Conservation (phyloP, 2,329 filamentous ascomycete species). For the Aspergillus oerlinghausenensis region DNA sequence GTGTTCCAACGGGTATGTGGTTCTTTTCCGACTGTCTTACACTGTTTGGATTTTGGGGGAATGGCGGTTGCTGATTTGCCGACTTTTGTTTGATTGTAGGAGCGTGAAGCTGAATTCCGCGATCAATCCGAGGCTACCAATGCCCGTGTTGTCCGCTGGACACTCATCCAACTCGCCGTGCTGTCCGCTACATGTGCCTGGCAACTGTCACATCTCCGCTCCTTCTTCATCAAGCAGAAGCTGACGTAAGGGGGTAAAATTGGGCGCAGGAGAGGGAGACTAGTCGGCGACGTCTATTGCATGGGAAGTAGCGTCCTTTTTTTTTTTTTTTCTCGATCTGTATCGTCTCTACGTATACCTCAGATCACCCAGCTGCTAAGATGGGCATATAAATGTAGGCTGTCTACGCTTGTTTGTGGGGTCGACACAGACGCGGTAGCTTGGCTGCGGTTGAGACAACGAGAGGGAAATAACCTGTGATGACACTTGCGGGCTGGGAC, state of each 20-base stretch:
- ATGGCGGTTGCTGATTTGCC: not conserved
- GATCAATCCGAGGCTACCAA: constrained; percentile 96
- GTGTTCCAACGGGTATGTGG: constrained; percentile 80
- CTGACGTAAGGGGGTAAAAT: constrained; percentile 62
- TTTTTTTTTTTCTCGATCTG: not conserved
- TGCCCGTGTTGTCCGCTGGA: constrained; percentile 87
- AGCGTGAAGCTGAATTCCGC: constrained; percentile 95
- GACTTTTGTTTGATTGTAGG: constrained; percentile 48
- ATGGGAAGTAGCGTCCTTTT: not conserved
- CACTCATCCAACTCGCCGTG: constrained; percentile 80
- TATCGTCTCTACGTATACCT: not conserved
- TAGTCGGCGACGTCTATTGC: not conserved
- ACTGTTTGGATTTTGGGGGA: not conserved
- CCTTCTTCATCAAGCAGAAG: constrained; percentile 99
- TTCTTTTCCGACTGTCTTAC: not conserved
- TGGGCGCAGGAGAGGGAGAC: not conserved
- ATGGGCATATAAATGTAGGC: not conserved
- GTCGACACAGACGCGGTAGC: no score
- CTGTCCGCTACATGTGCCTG: constrained; percentile 87
- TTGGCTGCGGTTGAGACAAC: not conserved
- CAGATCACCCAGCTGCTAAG: not conserved
- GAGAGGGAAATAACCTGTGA: not conserved
- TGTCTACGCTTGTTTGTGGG: not conserved
- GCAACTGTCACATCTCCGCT: constrained; percentile 91
- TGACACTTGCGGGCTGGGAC: not conserved